Conservation (phyloP, 768 basidiomycete species). For the Termitomyces sp. region DNA sequence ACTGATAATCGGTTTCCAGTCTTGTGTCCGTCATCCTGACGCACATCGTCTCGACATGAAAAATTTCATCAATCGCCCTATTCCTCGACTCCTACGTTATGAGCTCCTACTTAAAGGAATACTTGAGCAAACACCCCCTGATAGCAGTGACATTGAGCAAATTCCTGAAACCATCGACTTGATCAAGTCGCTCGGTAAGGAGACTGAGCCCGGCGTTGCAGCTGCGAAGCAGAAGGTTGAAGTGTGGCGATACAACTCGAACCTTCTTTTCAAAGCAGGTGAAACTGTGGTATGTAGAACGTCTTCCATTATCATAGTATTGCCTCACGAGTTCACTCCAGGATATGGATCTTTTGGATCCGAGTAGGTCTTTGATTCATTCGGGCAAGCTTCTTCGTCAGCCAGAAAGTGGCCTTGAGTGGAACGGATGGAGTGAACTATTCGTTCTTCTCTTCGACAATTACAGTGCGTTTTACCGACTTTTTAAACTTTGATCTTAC, state of each 20-base stretch:
- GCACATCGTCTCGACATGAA: constrained; percentile 88
- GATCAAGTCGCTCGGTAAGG: constrained; percentile 82
- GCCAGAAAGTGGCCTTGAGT: constrained; percentile 83
- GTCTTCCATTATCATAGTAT: background rate
- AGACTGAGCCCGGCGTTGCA: constrained; percentile 81
- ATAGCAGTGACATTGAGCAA: constrained; percentile 75
- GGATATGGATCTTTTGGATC: constrained; percentile 89
- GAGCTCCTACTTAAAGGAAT: constrained; percentile 80
- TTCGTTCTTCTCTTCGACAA: constrained; percentile 93
- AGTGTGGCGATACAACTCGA: constrained; percentile 80
- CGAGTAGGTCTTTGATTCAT: constrained; percentile 78
- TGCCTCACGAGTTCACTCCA: constrained; percentile 13
- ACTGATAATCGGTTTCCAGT: constrained; percentile 18
- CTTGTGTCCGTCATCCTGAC: constrained; percentile 59
- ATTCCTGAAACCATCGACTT: constrained; percentile 86
- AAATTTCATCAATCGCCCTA: constrained; percentile 88
- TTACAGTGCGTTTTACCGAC: constrained; percentile 56
- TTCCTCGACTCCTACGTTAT: constrained; percentile 86
- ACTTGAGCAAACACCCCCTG: constrained; percentile 64
- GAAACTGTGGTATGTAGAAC: constrained; percentile 50
- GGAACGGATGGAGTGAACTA: constrained; percentile 88
- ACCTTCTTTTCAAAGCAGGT: constrained; percentile 74
- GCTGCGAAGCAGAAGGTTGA: constrained; percentile 88
- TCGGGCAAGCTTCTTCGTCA: constrained; percentile 81
- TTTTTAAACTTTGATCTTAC: background rate